A percentile compares a stretch with the other conserved stretches of the same genome.
phyloP scores from a whole-genome alignment of 352 stramenopile genomes.

The Phytophthora pini region DNA sequence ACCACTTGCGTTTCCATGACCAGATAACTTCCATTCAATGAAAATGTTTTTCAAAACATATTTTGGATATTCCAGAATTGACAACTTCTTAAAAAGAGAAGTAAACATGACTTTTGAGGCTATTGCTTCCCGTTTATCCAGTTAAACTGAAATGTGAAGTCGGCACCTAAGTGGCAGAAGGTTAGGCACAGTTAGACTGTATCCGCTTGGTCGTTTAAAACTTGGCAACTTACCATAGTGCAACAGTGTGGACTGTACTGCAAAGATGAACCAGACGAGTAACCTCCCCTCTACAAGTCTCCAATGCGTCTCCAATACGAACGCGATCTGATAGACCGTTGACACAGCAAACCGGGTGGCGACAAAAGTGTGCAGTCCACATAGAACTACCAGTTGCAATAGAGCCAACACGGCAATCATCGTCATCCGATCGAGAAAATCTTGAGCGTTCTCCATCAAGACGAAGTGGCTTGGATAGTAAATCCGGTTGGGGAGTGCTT shows the following conservation, averaged over 20 bases:
- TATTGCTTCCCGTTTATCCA: conserved; percentile 1
- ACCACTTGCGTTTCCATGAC: too few species aligned
- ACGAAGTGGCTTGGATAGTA: conserved; percentile 38
- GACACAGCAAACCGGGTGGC: conserved; percentile 26
- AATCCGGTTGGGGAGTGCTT: conserved; percentile 24
- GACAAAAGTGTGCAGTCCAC: conserved; percentile 30
- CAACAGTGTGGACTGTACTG: conserved; percentile 29
- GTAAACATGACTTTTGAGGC: too few species aligned
- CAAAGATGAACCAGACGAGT: conserved; percentile 39
- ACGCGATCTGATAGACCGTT: conserved; percentile 49
- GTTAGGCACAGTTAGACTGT: too few species aligned
- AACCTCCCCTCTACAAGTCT: conserved; percentile 43
- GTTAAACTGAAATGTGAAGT: conserved; percentile 26
- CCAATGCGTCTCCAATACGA: conserved; percentile 51
- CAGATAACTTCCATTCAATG: too few species aligned
- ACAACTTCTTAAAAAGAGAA: too few species aligned
- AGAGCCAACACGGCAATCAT: conserved; percentile 24
- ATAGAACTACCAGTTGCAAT: conserved; percentile 24
- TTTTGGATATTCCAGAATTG: too few species aligned
- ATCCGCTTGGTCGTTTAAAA: too few species aligned
- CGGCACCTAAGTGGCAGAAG: conserved; percentile 6
- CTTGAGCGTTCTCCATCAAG: conserved; percentile 14
- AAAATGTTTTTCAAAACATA: too few species aligned
- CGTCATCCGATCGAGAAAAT: conserved; percentile 29
- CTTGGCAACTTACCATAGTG: conserved; percentile 9